Base-by-base conservation (phyloP, 2,329 filamentous ascomycete species). In the Aureobasidium melanogenum region DNA sequence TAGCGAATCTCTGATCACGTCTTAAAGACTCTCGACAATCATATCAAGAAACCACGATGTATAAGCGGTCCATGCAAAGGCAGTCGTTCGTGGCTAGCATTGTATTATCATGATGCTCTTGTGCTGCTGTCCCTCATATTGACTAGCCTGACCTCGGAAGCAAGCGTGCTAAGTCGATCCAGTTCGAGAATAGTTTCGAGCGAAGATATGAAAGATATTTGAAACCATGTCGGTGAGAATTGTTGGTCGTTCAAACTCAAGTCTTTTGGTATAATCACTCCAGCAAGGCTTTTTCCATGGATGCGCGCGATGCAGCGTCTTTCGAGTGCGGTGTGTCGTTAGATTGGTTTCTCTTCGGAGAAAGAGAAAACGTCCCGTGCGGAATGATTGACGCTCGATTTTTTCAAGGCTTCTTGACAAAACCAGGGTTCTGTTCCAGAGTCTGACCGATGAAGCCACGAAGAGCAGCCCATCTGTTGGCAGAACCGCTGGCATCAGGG, bases 401-500 rank as follows among this genome's bases (percentile, higher is more conserved):
- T 30, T 5, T 30, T 8, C 8, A 58, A 30, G 61, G 38, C 28
- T 48, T 62, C 36, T 57, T 60, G 17, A n/a, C 46, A 22, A 96
- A 96, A 3, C 88, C 89, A 15, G 88, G 84, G 67, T 93, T 93
- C 74, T 90, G 88, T 76, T 96, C 90, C 86, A 96, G 90, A 0
- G 90, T 97, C 44, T 86, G 82, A 1, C 89, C 87, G 56, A 97
- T 95, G 70, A 93, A 95, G 10, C 80, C 85, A 68, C 92, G 84
- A 73, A 97, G 72, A 17, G 91, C 90, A 32, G 88, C 88, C 88
- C 91, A 97, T 60, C 88, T 79, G 68, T 80, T 84, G 10, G 81
- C 84, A 1, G 75, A 66, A 67, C 66, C 68, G 26, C 68, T 64
- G 30, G 79, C 73, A 17, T 71, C 74, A 15, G 81, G 34, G 12